Base-by-base conservation (phyloP, 2,329 filamentous ascomycete genomes). In the Fusarium torulosum region DNA sequence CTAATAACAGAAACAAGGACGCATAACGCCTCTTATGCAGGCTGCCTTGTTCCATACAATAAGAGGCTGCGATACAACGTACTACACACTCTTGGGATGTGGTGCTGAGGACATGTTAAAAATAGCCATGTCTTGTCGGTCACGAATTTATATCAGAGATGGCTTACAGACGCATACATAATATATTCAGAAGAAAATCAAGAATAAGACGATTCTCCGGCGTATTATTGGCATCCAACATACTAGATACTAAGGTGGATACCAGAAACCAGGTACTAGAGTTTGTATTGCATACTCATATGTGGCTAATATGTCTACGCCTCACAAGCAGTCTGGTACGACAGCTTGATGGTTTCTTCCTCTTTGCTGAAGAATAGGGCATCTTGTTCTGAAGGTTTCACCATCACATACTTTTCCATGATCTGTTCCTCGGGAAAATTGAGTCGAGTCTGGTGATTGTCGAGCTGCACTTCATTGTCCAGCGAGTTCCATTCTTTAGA, bases 11-110 rank as follows among this genome's bases (percentile, higher is more conserved):
- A 45, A 69, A 41, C 37, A n/a, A 13, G n/a, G 31, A 33, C n/a
- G 33, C 17, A 55, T 44, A 42, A 17, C 60, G 55, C 55, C 60
- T 60, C 54, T 57, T 33, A 58, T 58, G 41, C 55, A 21, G 6
- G 15, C 35, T 53, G 31, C 55, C 55, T 44, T 54, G 21, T 29
- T 17, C 25, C 23, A 29, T 23, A 17, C 35, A 29, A 15, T 25
- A 37, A 45, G 44, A 19, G 9, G 59, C 49, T 17, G 35, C 20
- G 27, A 38, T 52, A 15, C 7, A 33, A 33, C 15, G 14, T 33
- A 33, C 40, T 50, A 21, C 46, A 38, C 19, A 38, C 23, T 42
- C 17, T n/a, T 9, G 20, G 25, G 13, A 40, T 42, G 23, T 44
- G 14, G 19, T 37, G 17, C 23, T 38, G 15, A 27, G 33, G 38